Evolutionary conservation across 2,329 filamentous ascomycete genomes (phyloP).

Genomic region (Ceratocystiopsis minuta): DNA sequence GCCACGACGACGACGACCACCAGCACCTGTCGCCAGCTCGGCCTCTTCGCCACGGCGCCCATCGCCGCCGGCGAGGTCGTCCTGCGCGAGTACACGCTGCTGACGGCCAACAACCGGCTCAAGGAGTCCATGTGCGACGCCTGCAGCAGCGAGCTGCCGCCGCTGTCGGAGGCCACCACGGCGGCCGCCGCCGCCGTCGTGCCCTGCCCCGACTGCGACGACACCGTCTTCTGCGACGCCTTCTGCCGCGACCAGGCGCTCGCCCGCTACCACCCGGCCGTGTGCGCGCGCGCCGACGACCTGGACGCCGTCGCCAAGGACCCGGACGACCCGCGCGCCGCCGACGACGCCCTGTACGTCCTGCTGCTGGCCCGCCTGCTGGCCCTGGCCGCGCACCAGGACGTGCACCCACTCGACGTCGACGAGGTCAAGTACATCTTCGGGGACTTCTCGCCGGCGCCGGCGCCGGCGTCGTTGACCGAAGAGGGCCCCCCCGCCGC

Average conservation of each 20-base stretch:
- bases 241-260: constrained; percentile 40
- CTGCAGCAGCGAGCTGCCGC: constrained; percentile 57
- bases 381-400: constrained; percentile 44
- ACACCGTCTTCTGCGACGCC: constrained; percentile 48
- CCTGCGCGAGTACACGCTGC: constrained; percentile 63
- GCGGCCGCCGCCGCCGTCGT: constrained; percentile 29
- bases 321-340: constrained; percentile 38
- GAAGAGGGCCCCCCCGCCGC: constrained; percentile 35
- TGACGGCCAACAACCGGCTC: constrained; percentile 77
- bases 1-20: constrained; percentile 16
- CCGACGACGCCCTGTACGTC: constrained; percentile 43
- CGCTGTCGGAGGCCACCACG: constrained; percentile 47
- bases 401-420: constrained; percentile 44
- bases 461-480: constrained; percentile 25
- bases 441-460: constrained; percentile 44
- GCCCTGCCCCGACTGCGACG: constrained; percentile 41
- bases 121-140: constrained; percentile 82
- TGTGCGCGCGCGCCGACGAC: constrained; percentile 50
- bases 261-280: constrained; percentile 42
- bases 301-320: constrained; percentile 48
- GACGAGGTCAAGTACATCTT: constrained; percentile 49
- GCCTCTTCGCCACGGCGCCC: constrained; percentile 73
- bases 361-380: constrained; percentile 43
- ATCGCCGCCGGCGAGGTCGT: constrained; percentile 60
- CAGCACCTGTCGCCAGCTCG: constrained; percentile 56